Conservation (phyloP, 495 filamentous ascomycete species). For the Penicillium paxilli region DNA sequence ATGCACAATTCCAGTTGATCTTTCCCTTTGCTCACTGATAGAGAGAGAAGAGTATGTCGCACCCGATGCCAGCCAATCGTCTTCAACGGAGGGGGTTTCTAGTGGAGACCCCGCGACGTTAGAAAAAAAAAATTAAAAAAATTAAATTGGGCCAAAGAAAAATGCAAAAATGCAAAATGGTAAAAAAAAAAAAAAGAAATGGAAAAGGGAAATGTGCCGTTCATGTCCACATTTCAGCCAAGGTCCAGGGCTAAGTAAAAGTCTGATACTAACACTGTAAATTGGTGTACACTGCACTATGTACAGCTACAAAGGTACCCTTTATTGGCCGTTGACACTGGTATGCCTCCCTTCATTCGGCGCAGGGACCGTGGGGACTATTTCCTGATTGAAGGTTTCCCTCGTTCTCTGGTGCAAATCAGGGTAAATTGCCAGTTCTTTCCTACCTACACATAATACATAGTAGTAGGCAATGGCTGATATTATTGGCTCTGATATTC, state of each 20-base stretch:
- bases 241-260: neutral
- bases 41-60: no score
- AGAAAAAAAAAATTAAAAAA: neutral
- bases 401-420: no score
- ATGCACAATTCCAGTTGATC: no score
- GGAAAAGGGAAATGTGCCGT: constrained; percentile 8
- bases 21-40: no score
- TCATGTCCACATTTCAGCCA: neutral
- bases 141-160: no score
- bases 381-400: no score
- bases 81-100: constrained; percentile 11
- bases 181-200: neutral
- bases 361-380: neutral
- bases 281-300: neutral
- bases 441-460: no score
- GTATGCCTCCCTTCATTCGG: neutral
- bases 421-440: no score
- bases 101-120: constrained; percentile 24
- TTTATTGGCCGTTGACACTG: neutral
- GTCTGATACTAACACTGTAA: neutral
- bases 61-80: constrained; percentile 12
- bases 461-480: neutral
- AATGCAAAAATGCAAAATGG: neutral
- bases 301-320: neutral
- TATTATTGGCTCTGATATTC: neutral